Percentiles rank a stretch among this genome's conserved stretches.
Conservation (phyloP, 106 monocot species). For the Chionographis japonica region DNA sequence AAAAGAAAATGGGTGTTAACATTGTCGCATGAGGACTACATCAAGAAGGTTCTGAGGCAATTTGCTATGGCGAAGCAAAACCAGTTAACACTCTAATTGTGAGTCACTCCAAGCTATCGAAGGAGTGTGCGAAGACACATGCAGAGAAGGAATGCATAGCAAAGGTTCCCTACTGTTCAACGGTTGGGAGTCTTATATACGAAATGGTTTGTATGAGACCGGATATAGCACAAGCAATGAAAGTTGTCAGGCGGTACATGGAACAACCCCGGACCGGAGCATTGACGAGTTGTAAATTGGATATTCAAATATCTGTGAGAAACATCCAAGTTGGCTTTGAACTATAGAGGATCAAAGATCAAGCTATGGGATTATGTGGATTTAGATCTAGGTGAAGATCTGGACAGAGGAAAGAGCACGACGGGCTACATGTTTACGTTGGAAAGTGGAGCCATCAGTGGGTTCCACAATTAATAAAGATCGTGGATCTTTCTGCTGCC, state of each 20-base stretch:
- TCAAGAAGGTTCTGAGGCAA: too few species aligned
- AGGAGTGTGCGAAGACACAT: background rate
- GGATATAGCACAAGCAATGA: background rate
- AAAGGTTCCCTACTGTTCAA: background rate
- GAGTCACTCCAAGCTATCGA: background rate
- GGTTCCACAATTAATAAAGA: background rate
- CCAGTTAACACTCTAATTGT: background rate
- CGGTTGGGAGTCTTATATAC: background rate
- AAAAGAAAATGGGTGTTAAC: too few species aligned
- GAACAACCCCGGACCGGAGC: background rate
- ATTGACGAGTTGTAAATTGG: background rate
- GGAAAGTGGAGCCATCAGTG: background rate
- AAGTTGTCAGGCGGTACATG: background rate
- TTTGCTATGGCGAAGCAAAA: background rate
- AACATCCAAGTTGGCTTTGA: background rate
- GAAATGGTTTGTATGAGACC: background rate
- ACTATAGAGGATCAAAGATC: background rate
- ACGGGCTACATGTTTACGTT: background rate
- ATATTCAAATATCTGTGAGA: background rate
- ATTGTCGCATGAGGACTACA: too few species aligned
- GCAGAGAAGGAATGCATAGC: background rate
- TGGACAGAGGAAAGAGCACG: slow-evolving; percentile 3
- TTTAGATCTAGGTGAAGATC: background rate
- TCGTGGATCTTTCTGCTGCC: background rate
- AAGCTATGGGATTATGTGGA: background rate